Evolutionary conservation across 1,284 basidiomycete species (phyloP), one percentile per base, ranked within the genome.

Genomic region (Sutorius eximius): DNA sequence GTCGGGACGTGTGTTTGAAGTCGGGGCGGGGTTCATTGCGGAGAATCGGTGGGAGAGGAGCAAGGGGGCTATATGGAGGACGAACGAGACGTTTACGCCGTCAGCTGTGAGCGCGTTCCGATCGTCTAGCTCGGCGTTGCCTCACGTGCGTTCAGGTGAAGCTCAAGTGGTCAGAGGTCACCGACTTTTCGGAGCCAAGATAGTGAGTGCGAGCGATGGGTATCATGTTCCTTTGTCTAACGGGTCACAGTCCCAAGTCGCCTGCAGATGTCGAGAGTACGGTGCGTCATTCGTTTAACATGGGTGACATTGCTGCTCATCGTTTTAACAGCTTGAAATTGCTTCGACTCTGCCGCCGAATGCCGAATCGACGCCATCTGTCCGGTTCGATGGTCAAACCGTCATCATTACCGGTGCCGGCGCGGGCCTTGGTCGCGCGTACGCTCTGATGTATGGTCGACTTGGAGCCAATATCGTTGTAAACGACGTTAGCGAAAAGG

Each of bases 401-500:
- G 92, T 93, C 55, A 87, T 99, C 62, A 82, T 99, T 65, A 99
- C 97, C 3, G 97, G 97, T 49, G 91, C 93, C 15, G 95, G 95
- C 41, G 91, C 89, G 32, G 95, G 95, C 54, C 86, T 99, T 33
- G 97, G 97, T 27, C 87, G 95, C 45, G 85, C 87, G 5, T 98
- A 99, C 71, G 92, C 97, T 0, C 78, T 89, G 54, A 91, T 97
- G 87, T 99, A 91, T 67, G 93, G 82, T 41, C 86, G 83, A 58
- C 82, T 95, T 5, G 97, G 97, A 32, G 96, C 94, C 22, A 98
- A 98, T 67, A 92, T 99, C 34, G 92, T 99, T 41, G 86, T 99
- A 57, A 99, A 99, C 72, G 97, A 99, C 70, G 89, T 99, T 54
- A 92, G 81, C 68, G 89, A 91, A 68, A 91, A 92, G 65, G 87